These are phyloP conservation scores for Hyaloscypha finlandica DNA, from an alignment of 495 filamentous ascomycete species.

Conservation along the genomic window DNA sequence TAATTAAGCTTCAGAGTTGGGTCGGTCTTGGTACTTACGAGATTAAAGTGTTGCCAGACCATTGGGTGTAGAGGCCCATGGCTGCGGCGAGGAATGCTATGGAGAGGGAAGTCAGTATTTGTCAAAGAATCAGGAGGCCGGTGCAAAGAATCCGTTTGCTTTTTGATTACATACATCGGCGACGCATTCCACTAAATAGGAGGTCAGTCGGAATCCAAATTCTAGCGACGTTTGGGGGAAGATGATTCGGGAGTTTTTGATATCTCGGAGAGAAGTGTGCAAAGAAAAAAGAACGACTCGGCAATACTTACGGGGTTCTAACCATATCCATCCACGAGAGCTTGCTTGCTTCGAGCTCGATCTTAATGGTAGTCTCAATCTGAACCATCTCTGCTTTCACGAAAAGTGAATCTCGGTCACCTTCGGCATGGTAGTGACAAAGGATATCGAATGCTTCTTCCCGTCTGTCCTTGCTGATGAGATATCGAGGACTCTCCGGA, in stretches of 20 bases:
- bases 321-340: constrained; percentile 48
- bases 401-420: constrained; percentile 51
- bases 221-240: too few relatives aligned
- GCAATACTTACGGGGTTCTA: constrained; percentile 34
- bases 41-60: constrained; percentile 53
- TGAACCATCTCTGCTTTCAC: constrained; percentile 57
- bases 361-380: constrained; percentile 51
- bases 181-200: constrained; percentile 42
- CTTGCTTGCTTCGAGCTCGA: constrained; percentile 46
- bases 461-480: constrained; percentile 59
- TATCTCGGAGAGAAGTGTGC: too few relatives aligned
- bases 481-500: constrained; percentile 57
- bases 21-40: constrained; percentile 34
- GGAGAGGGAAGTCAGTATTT: too few relatives aligned
- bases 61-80: constrained; percentile 54
- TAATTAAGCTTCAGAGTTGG: background rate
- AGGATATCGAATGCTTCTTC: constrained; percentile 56
- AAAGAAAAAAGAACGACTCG: too few relatives aligned
- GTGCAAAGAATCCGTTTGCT: too few relatives aligned
- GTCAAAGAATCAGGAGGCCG: too few relatives aligned
- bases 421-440: constrained; percentile 58
- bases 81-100: constrained; percentile 47
- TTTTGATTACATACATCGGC: constrained; percentile 29
- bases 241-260: too few relatives aligned
- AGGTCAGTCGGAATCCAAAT: too few relatives aligned